phyloP scores from a whole-genome alignment of 306 rosid genomes.

The Trichosanthes truncata region DNA sequence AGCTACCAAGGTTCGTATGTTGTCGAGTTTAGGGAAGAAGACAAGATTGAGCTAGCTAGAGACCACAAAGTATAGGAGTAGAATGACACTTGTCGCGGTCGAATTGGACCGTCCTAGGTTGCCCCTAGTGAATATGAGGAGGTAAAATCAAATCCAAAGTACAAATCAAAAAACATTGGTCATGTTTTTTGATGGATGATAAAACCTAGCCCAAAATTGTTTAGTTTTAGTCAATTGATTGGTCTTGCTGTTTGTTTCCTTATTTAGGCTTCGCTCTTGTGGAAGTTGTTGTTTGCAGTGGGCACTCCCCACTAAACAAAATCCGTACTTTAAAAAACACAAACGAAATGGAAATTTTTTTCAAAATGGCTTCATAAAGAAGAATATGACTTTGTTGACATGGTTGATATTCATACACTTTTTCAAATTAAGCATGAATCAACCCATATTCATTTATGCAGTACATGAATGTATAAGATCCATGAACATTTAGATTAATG shows the following conservation, averaged over 20 bases:
- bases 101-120: conserved; percentile 1
- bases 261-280: background rate
- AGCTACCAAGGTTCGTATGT: background rate
- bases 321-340: background rate
- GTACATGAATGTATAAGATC: background rate
- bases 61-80: background rate
- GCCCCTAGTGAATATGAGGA: background rate
- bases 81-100: background rate
- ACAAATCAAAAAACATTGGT: background rate
- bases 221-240: background rate
- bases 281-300: background rate
- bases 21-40: background rate
- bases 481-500: background rate
- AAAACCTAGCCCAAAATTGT: background rate
- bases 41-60: background rate
- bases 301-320: background rate
- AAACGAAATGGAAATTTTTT: background rate
- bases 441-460: background rate
- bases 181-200: background rate
- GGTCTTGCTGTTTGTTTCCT: background rate
- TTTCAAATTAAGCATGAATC: background rate
- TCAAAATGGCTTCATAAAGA: background rate
- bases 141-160: conserved; percentile 6
- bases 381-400: background rate
- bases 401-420: background rate